phyloP scores from a whole-genome alignment of 2,329 filamentous ascomycete genomes.

The Amauroascus niger region DNA sequence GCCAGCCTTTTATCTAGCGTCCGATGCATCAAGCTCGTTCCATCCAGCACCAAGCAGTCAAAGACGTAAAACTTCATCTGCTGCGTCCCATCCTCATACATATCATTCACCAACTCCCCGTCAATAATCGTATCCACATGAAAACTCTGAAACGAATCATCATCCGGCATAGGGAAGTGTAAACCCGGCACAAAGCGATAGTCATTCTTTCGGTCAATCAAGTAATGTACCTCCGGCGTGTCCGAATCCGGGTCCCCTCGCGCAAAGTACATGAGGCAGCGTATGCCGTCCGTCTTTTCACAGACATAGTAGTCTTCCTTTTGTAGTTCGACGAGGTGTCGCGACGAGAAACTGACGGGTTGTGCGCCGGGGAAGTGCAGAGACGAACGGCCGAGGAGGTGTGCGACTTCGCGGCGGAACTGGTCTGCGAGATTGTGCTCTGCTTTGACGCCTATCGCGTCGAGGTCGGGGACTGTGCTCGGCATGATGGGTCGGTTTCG shows the following conservation, averaged over 20 bases:
- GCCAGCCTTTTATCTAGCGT: slow-evolving; percentile 81
- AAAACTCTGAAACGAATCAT: slow-evolving; percentile 52
- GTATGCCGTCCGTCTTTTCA: slow-evolving; percentile 94
- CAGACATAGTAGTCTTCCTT: slow-evolving; percentile 89
- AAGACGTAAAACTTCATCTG: slow-evolving; percentile 84
- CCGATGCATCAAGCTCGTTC: slow-evolving; percentile 62
- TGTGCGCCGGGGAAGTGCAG: slow-evolving; percentile 78
- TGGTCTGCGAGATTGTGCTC: slow-evolving; percentile 49
- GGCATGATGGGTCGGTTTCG: slow-evolving; percentile 24
- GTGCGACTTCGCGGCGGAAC: slow-evolving; percentile 64
- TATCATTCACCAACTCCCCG: slow-evolving; percentile 85
- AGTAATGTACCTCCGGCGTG: slow-evolving; percentile 65
- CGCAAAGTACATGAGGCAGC: slow-evolving; percentile 88
- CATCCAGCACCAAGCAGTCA: slow-evolving; percentile 69
- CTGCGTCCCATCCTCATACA: slow-evolving; percentile 53
- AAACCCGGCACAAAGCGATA: slow-evolving; percentile 77
- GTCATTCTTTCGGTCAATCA: slow-evolving; percentile 97
- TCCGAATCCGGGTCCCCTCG: slow-evolving; percentile 43
- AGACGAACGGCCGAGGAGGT: slow-evolving; percentile 58
- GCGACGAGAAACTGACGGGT: slow-evolving; percentile 78
- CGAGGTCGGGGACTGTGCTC: slow-evolving; percentile 35
- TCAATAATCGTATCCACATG: slow-evolving; percentile 78
- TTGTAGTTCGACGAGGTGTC: slow-evolving; percentile 73
- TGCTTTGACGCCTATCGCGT: slow-evolving; percentile 51
- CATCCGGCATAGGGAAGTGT: slow-evolving; percentile 66